Percentiles rank a stretch among this genome's conserved stretches.
phyloP scores from a whole-genome alignment of 306 rosid genomes.

The Crataegus laevigata region DNA sequence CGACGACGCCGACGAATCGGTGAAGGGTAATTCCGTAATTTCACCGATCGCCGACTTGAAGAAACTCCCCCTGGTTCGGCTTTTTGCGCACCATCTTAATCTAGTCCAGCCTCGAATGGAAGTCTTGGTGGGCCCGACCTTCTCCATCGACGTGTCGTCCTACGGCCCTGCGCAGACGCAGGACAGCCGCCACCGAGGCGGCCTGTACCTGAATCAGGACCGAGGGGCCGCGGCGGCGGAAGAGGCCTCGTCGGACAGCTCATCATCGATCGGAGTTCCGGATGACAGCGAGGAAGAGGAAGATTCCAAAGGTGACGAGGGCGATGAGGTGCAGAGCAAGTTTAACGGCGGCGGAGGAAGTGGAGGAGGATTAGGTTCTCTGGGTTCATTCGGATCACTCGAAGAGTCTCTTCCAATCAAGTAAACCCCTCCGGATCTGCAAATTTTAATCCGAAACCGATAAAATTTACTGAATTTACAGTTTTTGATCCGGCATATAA shows the following conservation, averaged over 20 bases:
- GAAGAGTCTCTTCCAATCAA: conserved; percentile 93
- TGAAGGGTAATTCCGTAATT: conserved; percentile 29
- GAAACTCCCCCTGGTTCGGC: not conserved
- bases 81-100: not conserved
- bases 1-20: conserved; percentile 54
- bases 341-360: conserved; percentile 26
- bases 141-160: conserved; percentile 48
- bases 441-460: not conserved
- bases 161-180: conserved; percentile 9
- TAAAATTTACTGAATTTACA: not conserved
- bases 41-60: not conserved
- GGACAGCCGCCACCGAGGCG: conserved; percentile 3
- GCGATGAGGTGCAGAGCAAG: conserved; percentile 46
- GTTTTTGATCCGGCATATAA: not conserved
- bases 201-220: conserved; percentile 19
- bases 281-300: conserved; percentile 49
- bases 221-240: conserved; percentile 3
- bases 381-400: conserved; percentile 44
- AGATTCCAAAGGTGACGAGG: conserved; percentile 16
- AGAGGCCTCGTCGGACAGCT: conserved; percentile 23
- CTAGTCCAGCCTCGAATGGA: conserved; percentile 39
- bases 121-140: conserved; percentile 59
- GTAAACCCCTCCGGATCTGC: conserved; percentile 31
- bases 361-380: not conserved
- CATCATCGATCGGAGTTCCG: conserved; percentile 85